Percentiles rank a stretch among this genome's conserved stretches.
These are phyloP conservation scores for Chytriomyces sp. DNA, from an alignment of 192 early-diverging fungal genomes.

Conservation along the genomic window DNA sequence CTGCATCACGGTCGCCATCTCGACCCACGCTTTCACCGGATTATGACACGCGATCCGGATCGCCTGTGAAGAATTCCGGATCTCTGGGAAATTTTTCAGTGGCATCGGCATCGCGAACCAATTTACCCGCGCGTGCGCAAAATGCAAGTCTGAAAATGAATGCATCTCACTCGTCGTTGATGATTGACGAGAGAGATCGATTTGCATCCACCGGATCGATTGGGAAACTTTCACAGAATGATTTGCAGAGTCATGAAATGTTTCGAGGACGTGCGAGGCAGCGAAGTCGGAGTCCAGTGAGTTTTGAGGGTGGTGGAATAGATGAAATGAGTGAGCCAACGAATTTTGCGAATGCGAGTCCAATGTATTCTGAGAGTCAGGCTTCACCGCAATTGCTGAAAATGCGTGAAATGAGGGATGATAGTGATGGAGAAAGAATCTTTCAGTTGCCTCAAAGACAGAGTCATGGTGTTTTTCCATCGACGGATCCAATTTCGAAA, in stretches of 20 bases:
- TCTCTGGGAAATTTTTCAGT: background rate
- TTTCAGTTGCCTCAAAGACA: constrained; percentile 1
- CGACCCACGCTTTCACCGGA: constrained; percentile 35
- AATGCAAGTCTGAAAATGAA: background rate
- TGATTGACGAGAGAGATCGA: background rate
- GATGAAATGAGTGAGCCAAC: constrained; percentile 19
- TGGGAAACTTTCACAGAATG: background rate
- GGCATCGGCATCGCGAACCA: background rate
- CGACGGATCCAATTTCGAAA: background rate
- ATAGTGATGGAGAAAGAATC: background rate
- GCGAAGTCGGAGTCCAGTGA: constrained; percentile 20
- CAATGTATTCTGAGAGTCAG: constrained; percentile 1
- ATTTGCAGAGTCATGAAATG: background rate
- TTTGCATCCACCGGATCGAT: background rate
- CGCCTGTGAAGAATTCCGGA: background rate
- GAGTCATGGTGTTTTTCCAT: background rate
- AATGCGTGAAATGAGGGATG: background rate
- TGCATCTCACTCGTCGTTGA: background rate
- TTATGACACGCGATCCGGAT: constrained; percentile 13
- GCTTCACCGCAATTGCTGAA: background rate
- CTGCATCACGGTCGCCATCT: constrained; percentile 21
- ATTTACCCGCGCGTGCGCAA: background rate
- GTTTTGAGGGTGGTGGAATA: background rate
- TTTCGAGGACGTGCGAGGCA: background rate
- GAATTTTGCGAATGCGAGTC: background rate